Evolutionary conservation across 139 green algal genomes (phyloP), one percentile per base, ranked within the genome.

Genomic region (Eudorina sp.): DNA sequence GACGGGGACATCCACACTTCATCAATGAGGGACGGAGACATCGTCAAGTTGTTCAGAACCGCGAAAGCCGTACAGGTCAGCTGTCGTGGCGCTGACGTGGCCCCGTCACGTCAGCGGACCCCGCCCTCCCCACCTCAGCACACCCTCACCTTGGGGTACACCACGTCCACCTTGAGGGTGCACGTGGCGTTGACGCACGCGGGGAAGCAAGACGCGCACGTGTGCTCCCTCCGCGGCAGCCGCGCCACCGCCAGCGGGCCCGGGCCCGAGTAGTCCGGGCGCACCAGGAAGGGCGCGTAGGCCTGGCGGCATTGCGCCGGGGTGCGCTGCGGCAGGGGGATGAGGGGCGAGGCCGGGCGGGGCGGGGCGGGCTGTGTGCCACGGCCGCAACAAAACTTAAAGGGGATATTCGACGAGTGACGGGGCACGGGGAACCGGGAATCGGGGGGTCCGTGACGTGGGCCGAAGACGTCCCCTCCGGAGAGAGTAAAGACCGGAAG

Each of bases 171-270:
- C 9, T 89, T 83, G 13, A 98, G 68, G 25, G 96, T 88, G 90
- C 96, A 98, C 27, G 83, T 92, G 75, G 94, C 92, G 6, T 90
- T 95, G 0, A 94, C 40, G 83, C 95, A 97, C 3, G 84, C 72
- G 27, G 95, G 94, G 89, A 97, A 97, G 76, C 93, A 97, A n/a
- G 74, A 91, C 19, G 78, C 86, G 81, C 94, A 97, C 8, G 93
- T 97, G 86, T 98, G 96, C 82, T 98, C 95, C 46, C 98, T 86
- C 14, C 89, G 88, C 0, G 96, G 96, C 55, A 98, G 89, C 27
- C 62, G 53, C 1, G 38, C 84, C 29, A 85, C 68, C 1, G 48
- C 19, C 68, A 92, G 34, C 43, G 89, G 89, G 0, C 89, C 89
- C 13, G 73, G 83, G 14, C 82, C 82, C 29, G 13, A 14, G 80